phyloP scores from a whole-genome alignment of 345 rosid species.

The Aquilaria sinensis region DNA sequence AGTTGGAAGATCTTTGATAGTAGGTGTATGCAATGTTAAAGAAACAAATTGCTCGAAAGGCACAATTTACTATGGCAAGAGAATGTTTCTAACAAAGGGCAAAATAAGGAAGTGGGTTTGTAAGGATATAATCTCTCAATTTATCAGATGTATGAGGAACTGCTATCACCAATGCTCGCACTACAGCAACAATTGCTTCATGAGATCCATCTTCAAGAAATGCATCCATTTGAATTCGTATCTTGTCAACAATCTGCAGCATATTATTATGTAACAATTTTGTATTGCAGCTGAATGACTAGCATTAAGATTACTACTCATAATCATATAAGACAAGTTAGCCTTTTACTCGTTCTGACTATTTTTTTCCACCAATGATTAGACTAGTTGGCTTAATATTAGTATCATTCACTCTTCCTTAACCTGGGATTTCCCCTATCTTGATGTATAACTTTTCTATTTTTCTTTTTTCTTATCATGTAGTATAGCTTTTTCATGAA shows the following conservation, averaged over 20 bases:
- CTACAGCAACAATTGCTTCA: constrained; percentile 88
- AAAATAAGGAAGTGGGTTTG: neutral
- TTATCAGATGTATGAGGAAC: constrained; percentile 89
- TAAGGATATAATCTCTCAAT: constrained; percentile 86
- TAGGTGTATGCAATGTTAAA: constrained; percentile 53
- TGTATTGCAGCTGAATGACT: neutral
- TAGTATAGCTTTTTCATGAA: neutral
- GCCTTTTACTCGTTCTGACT: too few relatives aligned
- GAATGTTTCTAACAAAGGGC: constrained; percentile 5
- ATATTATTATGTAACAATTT: constrained; percentile 14
- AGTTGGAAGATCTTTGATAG: constrained; percentile 86
- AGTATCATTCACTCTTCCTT: neutral
- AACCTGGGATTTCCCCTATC: neutral
- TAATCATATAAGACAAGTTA: neutral
- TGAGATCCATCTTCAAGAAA: constrained; percentile 99
- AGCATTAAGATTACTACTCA: neutral
- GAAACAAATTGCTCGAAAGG: constrained; percentile 22
- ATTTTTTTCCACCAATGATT: too few relatives aligned
- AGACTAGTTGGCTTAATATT: neutral
- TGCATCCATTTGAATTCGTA: constrained; percentile 98
- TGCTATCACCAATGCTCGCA: constrained; percentile 79
- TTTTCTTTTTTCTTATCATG: too few relatives aligned
- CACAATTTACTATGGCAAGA: neutral
- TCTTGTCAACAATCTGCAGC: constrained; percentile 91
- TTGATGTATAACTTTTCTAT: too few relatives aligned